Conservation (phyloP, 2,329 filamentous ascomycete genomes). For the Pezicula rhizophila region DNA sequence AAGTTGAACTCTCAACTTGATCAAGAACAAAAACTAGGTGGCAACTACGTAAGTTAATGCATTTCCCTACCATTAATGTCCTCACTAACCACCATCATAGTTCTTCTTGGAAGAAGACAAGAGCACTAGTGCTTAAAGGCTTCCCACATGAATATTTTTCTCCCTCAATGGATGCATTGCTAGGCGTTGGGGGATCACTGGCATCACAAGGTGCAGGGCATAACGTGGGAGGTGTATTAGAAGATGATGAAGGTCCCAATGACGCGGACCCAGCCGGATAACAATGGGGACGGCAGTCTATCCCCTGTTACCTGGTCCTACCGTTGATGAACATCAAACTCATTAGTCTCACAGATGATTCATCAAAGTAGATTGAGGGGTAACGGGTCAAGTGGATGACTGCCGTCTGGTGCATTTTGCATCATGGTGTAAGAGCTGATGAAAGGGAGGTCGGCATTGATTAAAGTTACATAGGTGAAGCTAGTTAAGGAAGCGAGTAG, state of each 20-base stretch:
- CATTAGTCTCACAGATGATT: slow-evolving; percentile 11
- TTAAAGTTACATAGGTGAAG: slow-evolving; percentile 5
- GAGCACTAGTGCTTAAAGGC: slow-evolving; percentile 49
- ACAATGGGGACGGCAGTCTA: slow-evolving; percentile 53
- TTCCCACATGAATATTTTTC: slow-evolving; percentile 38
- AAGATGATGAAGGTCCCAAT: slow-evolving; percentile 50
- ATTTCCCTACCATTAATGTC: slow-evolving; percentile 4
- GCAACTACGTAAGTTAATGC: slow-evolving; percentile 74
- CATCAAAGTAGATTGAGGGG: slow-evolving; percentile 37
- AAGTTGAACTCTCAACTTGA: slow-evolving; percentile 93
- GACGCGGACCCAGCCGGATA: slow-evolving; percentile 61
- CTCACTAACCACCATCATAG: slow-evolving; percentile 32
- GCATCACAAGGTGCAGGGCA: slow-evolving; percentile 22
- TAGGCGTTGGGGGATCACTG: slow-evolving; percentile 23
- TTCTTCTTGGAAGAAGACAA: slow-evolving; percentile 91
- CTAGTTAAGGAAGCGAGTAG: slow-evolving; percentile 1
- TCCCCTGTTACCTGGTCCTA: slow-evolving; percentile 63
- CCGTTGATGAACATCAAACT: slow-evolving; percentile 25
- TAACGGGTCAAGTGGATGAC: slow-evolving; percentile 58
- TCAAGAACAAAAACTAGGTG: slow-evolving; percentile 89
- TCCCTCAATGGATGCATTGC: slow-evolving; percentile 21
- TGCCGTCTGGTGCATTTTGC: slow-evolving; percentile 37
- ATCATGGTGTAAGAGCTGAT: slow-evolving; percentile 5
- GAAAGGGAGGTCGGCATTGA: slow-evolving; percentile 11
- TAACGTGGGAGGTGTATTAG: slow-evolving; percentile 27